Conservation (phyloP, 2,329 filamentous ascomycete species). For the Penicillium sp. region DNA sequence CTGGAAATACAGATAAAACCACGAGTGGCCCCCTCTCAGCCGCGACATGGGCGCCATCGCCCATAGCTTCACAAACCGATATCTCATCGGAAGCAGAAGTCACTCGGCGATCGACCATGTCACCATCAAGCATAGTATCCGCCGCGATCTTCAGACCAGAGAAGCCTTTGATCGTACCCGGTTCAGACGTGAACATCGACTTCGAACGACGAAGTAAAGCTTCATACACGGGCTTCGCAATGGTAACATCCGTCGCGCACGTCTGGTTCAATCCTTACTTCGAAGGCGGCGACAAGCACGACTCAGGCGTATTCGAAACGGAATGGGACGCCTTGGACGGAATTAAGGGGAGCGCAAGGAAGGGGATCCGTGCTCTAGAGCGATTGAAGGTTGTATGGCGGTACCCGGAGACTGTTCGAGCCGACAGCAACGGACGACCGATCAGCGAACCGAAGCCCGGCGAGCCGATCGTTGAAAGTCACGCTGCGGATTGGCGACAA, state of each 20-base stretch:
- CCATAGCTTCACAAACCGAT: conserved; percentile 17
- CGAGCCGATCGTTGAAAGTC: conserved; percentile 68
- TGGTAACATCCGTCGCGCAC: conserved; percentile 91
- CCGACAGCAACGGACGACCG: conserved; percentile 39
- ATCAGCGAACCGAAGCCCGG: conserved; percentile 66
- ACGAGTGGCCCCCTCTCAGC: background rate
- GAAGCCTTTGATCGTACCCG: conserved; percentile 68
- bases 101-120: conserved; percentile 38
- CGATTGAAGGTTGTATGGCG: conserved; percentile 84
- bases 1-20: background rate
- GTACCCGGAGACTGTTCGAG: conserved; percentile 32
- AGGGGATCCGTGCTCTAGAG: conserved; percentile 81
- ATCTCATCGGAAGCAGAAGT: conserved; percentile 4
- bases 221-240: conserved; percentile 73
- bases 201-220: conserved; percentile 83
- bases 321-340: conserved; percentile 85
- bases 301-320: conserved; percentile 69
- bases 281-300: conserved; percentile 72
- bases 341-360: conserved; percentile 83
- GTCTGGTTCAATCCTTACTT: conserved; percentile 98
- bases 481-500: conserved; percentile 70
- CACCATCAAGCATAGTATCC: conserved; percentile 57
- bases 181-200: conserved; percentile 85
- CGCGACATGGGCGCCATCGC: conserved; percentile 10
- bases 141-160: conserved; percentile 76